Base-by-base conservation (phyloP, 164 flowering plant genomes). In the Piper betle region DNA sequence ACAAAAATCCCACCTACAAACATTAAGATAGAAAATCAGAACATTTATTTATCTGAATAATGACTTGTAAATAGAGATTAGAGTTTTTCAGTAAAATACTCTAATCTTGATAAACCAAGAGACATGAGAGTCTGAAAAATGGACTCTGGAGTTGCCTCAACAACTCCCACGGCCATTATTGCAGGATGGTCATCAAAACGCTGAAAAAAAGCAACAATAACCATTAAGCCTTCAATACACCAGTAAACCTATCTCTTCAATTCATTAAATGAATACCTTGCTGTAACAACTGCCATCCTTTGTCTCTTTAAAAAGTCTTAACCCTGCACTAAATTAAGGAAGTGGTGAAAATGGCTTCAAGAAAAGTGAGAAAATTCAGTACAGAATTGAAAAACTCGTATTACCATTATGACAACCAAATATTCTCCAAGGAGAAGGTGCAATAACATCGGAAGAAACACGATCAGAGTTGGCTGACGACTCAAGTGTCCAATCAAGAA, bases 1-100 rank as follows among this genome's bases (percentile, higher is more conserved):
- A 68, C 89, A 91, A 75, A 82, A 91, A 74, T 91, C 98, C 96
- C 96, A 91, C 76, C 98, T 91, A 86, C 80, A 78, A 64, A 46
- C 46, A 55, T 46, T 12, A 15, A 46, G 15, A 12, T 46, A 46
- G 50, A 46, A 9, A 46, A 46, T 46, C 50, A 25, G 33, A 25
- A 25, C 33, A 25, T 25, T 10, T 10, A 15, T 46, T 2, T 2
- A 46, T 46, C 3, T 12, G 15, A 46, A 46, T 46, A 6, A 15
- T 46, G 50, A 46, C 15, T 46, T 46, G 50, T 15, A 46, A 46
- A 46, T 46, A 10, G 15, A 46, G 9, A 10, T 10, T 12, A 46
- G 50, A 25, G 50, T 15, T 10, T 46, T 10, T 46, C 11, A 9
- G 50, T 46, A 46, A 6, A 25, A 79, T 84, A 91, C 96, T 91